Conservation (phyloP, 2,329 filamentous ascomycete genomes). For the Ophiostoma fasciatum region DNA sequence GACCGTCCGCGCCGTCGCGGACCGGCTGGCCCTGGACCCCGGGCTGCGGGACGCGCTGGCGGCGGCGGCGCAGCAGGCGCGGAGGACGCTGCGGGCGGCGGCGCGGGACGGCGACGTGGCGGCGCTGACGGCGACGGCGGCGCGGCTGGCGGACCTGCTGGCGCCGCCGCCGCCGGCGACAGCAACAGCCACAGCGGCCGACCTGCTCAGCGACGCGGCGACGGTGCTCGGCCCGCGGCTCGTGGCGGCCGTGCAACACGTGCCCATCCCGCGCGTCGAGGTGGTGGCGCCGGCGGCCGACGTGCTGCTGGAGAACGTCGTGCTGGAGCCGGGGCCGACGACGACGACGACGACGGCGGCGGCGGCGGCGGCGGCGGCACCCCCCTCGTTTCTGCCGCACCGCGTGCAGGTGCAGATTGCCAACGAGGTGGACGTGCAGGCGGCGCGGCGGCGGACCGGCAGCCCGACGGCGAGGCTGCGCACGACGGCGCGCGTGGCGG, state of each 20-base stretch:
- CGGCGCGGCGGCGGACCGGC: constrained; percentile 45
- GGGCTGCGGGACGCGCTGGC: constrained; percentile 60
- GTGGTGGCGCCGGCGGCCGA: constrained; percentile 72
- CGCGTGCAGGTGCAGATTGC: constrained; percentile 66
- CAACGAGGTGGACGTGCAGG: constrained; percentile 76
- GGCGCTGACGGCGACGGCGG: constrained; percentile 50
- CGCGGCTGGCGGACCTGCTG: constrained; percentile 54
- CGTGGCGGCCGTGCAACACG: constrained; percentile 64
- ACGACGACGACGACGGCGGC: constrained; percentile 47
- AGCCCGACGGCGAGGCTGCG: constrained; percentile 36
- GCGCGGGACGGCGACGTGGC: constrained; percentile 57
- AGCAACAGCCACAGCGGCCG: too few relatives aligned
- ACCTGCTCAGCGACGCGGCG: constrained; percentile 59
- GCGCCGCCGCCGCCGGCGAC: too few relatives aligned
- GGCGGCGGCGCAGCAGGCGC: constrained; percentile 51
- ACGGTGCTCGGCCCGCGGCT: constrained; percentile 70
- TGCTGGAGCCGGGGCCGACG: constrained; percentile 62
- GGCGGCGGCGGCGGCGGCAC: too few relatives aligned
- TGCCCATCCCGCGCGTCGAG: constrained; percentile 85
- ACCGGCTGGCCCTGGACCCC: too few relatives aligned
- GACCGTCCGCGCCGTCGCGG: too few relatives aligned
- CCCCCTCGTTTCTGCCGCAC: constrained; percentile 87
- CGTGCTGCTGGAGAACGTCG: constrained; percentile 75
- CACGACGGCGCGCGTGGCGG: constrained; percentile 60
- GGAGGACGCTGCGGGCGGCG: constrained; percentile 53